Evolutionary conservation across 495 filamentous ascomycete genomes (phyloP), one percentile per base, ranked within the genome.

Genomic region (Penicillium bialowiezense): DNA sequence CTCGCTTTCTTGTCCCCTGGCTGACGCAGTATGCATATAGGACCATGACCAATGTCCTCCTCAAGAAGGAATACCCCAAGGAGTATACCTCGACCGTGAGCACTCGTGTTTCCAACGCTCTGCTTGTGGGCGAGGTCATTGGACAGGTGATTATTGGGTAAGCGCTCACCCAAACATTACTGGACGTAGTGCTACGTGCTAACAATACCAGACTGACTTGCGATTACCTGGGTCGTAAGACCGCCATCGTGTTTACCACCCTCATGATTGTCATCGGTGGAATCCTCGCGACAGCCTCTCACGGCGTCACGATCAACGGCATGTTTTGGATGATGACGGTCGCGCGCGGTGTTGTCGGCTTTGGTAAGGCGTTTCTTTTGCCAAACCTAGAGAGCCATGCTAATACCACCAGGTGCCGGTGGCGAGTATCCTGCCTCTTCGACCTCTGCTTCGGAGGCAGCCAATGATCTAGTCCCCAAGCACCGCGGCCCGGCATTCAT

Each of bases 251-350:
- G n/a, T 60, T 68, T 23, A 78, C 75, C 0, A 79, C 77, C 1
- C 33, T 70, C 0, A 70, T 79, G 69, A 74, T 80, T 14, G 73
- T 81, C 26, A 29, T 81, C 41, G 78, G 77, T 2, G 72, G 75
- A 1, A 74, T 78, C 15, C 52, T 80, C 18, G 70, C 74, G 6
- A 77, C 77, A 2, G 76, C 76, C 1, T 68, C 74, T 9, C 58
- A 73, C 46, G 78, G 77, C 21, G 49, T 57, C 6, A 77, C 72
- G 2, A 67, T 73, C 47, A 36, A 68, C 15, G 76, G 74, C 43
- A 72, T 80, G 72, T 79, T 78, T 52, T 78, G 73, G 76, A 78
- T 78, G 70, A 67, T 79, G 63, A 73, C 74, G 5, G 58, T 78
- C 31, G 69, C 74, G 9, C 69, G 76, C 28, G 75, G 74, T 15